phyloP scores from a whole-genome alignment of 345 rosid species.

The Acer saccharum region DNA sequence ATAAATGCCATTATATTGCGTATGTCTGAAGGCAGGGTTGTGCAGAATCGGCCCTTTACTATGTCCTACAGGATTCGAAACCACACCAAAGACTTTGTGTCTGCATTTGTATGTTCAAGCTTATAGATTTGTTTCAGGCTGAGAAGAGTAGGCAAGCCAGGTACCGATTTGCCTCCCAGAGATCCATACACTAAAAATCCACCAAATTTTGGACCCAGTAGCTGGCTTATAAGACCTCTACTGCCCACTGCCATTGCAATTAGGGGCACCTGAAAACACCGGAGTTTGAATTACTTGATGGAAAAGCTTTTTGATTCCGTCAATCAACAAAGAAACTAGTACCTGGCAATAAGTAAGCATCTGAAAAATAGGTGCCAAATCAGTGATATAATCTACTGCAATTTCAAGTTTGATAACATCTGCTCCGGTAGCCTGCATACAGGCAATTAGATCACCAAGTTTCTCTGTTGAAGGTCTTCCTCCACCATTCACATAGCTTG shows the following conservation, averaged over 20 bases:
- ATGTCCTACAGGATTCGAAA: conserved; percentile 39
- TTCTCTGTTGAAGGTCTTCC: conserved; percentile 29
- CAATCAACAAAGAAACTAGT: not conserved
- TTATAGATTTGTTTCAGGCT: conserved; percentile 33
- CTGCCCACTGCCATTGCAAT: conserved; percentile 38
- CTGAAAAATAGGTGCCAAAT: conserved; percentile 30
- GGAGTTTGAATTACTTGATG: too few relatives aligned
- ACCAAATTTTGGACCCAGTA: conserved; percentile 37
- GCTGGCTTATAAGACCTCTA: conserved; percentile 38
- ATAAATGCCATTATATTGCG: conserved; percentile 33
- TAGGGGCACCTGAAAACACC: conserved; percentile 29
- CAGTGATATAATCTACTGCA: conserved; percentile 30
- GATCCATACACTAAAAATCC: conserved; percentile 37
- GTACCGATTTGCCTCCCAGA: conserved; percentile 22
- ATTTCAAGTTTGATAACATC: conserved; percentile 33
- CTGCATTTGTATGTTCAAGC: conserved; percentile 27
- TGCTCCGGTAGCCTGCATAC: conserved; percentile 37
- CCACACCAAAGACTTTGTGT: conserved; percentile 33
- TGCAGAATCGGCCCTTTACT: conserved; percentile 39
- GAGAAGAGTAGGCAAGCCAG: conserved; percentile 28
- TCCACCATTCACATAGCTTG: conserved; percentile 32
- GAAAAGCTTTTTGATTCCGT: not conserved
- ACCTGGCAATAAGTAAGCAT: conserved; percentile 36
- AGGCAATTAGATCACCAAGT: conserved; percentile 30
- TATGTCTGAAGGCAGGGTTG: conserved; percentile 33